Conservation (phyloP, 495 filamentous ascomycete genomes). For the Trichoderma asperelloides region DNA sequence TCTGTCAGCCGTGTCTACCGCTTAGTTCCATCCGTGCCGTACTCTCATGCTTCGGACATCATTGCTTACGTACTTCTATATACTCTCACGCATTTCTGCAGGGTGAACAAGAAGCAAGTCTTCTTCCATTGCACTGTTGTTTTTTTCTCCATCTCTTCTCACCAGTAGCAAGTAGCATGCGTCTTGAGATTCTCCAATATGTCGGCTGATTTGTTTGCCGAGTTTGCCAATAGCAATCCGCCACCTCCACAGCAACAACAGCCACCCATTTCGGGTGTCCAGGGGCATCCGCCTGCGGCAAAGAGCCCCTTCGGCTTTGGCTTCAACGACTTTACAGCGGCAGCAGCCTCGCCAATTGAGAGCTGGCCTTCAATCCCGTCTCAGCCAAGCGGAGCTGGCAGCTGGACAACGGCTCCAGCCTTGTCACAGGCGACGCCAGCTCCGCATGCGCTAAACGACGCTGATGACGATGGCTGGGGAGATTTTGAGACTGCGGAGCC, state of each 20-base stretch:
- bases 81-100: background rate
- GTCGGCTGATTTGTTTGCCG: constrained; percentile 69
- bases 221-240: constrained; percentile 47
- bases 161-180: background rate
- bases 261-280: background rate
- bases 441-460: constrained; percentile 14
- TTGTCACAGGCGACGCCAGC: constrained; percentile 9
- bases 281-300: background rate
- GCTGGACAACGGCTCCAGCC: constrained; percentile 16
- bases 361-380: constrained; percentile 5
- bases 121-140: background rate
- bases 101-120: constrained; percentile 9
- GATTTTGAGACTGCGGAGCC: constrained; percentile 55
- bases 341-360: constrained; percentile 2
- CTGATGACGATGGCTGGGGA: constrained; percentile 61
- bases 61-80: background rate
- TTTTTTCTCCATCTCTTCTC: background rate
- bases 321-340: constrained; percentile 5
- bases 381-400: constrained; percentile 12
- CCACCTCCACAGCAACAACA: constrained; percentile 19
- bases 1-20: background rate
- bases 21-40: background rate
- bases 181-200: constrained; percentile 29
- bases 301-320: constrained; percentile 8
- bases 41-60: background rate